These are phyloP conservation scores for Calendula officinalis DNA, from an alignment of 129 eudicot genomes.

Conservation along the genomic window DNA sequence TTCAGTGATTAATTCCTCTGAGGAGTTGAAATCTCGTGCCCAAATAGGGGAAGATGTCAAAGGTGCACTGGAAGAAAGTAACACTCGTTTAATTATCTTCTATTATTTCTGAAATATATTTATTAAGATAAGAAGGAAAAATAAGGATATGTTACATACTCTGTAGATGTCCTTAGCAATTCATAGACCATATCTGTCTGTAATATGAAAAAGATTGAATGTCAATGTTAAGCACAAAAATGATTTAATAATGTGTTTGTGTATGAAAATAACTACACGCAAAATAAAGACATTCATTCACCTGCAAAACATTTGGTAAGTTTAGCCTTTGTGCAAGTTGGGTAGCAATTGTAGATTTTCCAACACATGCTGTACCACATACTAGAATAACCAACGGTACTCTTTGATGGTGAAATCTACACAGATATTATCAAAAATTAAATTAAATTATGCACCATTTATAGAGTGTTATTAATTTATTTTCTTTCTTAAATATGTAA, in stretches of 20 bases:
- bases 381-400: constrained; percentile 98
- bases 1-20: constrained; percentile 96
- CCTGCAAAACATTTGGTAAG: constrained; percentile 99
- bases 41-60: constrained; percentile 88
- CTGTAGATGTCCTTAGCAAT: constrained; percentile 92
- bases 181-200: constrained; percentile 99
- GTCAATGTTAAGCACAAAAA: constrained; percentile 22
- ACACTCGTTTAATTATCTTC: constrained; percentile 3
- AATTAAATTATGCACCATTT: background rate
- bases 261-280: background rate
- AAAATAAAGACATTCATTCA: constrained; percentile 20
- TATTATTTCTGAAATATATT: background rate
- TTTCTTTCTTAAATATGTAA: background rate
- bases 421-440: constrained; percentile 10
- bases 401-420: constrained; percentile 96
- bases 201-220: constrained; percentile 32
- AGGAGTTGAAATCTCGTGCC: constrained; percentile 89
- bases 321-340: constrained; percentile 98
- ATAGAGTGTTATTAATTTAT: background rate
- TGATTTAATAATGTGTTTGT: background rate
- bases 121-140: background rate
- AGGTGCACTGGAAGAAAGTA: constrained; percentile 70
- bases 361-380: constrained; percentile 97
- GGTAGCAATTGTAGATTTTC: constrained; percentile 98
- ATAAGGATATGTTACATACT: constrained; percentile 48